phyloP scores from a whole-genome alignment of 768 basidiomycete genomes.

The Pisolithus tinctorius region DNA sequence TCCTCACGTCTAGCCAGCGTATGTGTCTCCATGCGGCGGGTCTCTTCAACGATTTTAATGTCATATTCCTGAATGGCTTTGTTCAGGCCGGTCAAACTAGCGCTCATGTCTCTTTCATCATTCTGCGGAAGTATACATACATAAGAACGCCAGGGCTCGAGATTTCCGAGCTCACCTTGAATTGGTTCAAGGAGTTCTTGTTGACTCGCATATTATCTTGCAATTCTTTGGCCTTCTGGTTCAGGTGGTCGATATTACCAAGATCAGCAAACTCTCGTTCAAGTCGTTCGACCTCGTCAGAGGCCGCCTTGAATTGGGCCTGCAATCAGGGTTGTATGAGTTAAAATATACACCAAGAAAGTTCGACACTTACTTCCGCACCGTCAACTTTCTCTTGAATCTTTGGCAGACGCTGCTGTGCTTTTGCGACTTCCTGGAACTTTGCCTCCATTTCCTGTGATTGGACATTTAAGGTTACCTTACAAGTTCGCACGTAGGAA shows the following conservation, averaged over 20 bases:
- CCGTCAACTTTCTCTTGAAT: slow-evolving; percentile 32
- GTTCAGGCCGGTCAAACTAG: slow-evolving; percentile 29
- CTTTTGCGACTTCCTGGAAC: slow-evolving; percentile 34
- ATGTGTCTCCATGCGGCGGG: slow-evolving; percentile 44
- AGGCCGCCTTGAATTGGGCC: slow-evolving; percentile 28
- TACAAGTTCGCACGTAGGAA: not conserved
- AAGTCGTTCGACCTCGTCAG: slow-evolving; percentile 28
- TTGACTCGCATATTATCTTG: slow-evolving; percentile 40
- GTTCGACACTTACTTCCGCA: slow-evolving; percentile 30
- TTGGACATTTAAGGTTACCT: not conserved
- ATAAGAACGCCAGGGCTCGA: not conserved
- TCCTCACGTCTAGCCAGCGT: slow-evolving; percentile 60
- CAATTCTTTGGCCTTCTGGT: slow-evolving; percentile 28
- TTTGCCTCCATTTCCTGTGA: slow-evolving; percentile 39
- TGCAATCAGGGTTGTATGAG: slow-evolving; percentile 12
- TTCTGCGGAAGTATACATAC: slow-evolving; percentile 28
- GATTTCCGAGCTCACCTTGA: slow-evolving; percentile 34
- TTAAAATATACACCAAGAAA: not conserved
- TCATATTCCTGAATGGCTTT: slow-evolving; percentile 31
- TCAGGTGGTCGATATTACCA: slow-evolving; percentile 44
- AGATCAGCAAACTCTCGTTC: slow-evolving; percentile 37
- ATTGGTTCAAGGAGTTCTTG: slow-evolving; percentile 34
- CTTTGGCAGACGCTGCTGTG: slow-evolving; percentile 32
- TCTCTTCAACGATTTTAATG: slow-evolving; percentile 47
- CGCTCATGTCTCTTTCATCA: slow-evolving; percentile 46